These are phyloP conservation scores for Suillus hirtellus DNA, from an alignment of 768 basidiomycete genomes.

Conservation along the genomic window DNA sequence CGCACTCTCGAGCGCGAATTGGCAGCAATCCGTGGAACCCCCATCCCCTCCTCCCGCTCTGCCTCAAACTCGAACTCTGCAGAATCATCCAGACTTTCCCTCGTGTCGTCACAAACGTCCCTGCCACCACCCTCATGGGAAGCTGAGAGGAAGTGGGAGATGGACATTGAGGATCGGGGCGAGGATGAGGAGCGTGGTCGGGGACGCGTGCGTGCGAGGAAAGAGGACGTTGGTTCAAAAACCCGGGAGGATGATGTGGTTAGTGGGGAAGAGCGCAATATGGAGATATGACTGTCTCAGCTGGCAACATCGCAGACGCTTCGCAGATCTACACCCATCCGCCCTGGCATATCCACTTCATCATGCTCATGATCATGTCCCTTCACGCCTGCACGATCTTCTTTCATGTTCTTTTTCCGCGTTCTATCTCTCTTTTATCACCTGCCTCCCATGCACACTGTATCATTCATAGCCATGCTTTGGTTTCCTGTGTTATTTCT, in stretches of 20 bases:
- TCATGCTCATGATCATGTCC: neutral
- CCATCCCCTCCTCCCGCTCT: neutral
- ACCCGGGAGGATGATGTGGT: neutral
- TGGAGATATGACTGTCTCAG: conserved; percentile 7
- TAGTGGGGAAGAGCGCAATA: neutral
- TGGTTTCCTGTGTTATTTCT: conserved; percentile 9
- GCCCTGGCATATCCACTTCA: neutral
- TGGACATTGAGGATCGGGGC: neutral
- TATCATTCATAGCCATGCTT: conserved; percentile 1
- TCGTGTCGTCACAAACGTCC: conserved; percentile 1
- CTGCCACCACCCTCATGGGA: conserved; percentile 1
- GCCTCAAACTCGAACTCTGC: neutral
- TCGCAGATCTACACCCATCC: neutral
- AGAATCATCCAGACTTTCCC: neutral
- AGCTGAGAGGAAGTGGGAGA: conserved; percentile 2
- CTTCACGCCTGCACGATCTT: neutral
- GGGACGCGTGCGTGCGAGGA: neutral
- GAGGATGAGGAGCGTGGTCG: conserved; percentile 1
- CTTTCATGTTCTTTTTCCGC: neutral
- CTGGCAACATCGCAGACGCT: neutral
- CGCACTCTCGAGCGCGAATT: conserved; percentile 37
- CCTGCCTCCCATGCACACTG: conserved; percentile 1
- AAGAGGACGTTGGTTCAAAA: neutral
- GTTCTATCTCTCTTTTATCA: neutral
- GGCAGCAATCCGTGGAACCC: conserved; percentile 22